Conservation (phyloP, 495 filamentous ascomycete species). For the Podospora fimiseda region DNA sequence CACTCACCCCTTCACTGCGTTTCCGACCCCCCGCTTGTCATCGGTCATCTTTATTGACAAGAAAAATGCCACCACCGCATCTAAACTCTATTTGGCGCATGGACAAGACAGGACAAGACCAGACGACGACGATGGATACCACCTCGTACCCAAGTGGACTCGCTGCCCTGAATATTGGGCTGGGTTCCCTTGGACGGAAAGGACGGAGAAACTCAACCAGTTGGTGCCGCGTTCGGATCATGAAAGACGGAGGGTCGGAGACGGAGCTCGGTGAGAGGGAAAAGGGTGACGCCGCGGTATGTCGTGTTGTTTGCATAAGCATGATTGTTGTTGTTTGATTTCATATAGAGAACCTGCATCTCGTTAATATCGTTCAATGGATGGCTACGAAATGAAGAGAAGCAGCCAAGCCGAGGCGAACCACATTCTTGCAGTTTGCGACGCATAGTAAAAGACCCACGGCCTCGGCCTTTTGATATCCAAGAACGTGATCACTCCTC, state of each 20-base stretch:
- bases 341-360: background rate
- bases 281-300: background rate
- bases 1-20: background rate
- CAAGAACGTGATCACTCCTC: background rate
- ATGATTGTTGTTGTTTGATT: no score
- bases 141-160: no score
- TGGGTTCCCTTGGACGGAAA: background rate
- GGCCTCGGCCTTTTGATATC: constrained; percentile 1
- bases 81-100: background rate
- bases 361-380: background rate
- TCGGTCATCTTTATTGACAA: background rate
- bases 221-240: no score
- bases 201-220: background rate
- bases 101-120: background rate
- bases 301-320: background rate
- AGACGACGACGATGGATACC: background rate
- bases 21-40: background rate
- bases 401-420: constrained; percentile 5
- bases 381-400: constrained; percentile 1
- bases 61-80: background rate
- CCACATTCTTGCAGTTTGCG: background rate
- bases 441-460: background rate
- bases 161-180: no score
- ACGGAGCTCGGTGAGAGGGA: background rate
- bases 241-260: background rate